Conservation (phyloP, 106 monocot genomes). For the Dendrobium chrysotoxum region DNA sequence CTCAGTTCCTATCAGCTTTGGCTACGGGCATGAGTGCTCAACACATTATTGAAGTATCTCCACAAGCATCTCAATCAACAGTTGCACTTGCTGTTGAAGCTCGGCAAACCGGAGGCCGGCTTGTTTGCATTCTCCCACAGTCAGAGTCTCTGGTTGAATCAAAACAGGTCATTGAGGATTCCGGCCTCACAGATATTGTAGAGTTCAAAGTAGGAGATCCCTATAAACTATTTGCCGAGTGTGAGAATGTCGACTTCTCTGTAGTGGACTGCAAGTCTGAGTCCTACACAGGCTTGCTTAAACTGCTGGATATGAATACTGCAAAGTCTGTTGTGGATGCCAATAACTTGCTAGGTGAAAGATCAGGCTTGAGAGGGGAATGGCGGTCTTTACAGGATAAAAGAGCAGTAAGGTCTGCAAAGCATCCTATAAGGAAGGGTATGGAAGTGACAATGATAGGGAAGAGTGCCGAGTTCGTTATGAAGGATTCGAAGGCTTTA, state of each 20-base stretch:
- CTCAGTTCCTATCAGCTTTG: conserved; percentile 41
- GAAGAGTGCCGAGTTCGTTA: no score
- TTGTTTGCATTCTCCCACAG: conserved; percentile 40
- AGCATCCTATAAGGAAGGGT: no score
- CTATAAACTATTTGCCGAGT: conserved; percentile 29
- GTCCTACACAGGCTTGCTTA: conserved; percentile 26
- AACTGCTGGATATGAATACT: conserved; percentile 31
- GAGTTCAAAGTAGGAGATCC: no score
- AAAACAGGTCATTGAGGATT: conserved; percentile 25
- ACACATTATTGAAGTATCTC: conserved; percentile 35
- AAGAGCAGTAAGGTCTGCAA: no score
- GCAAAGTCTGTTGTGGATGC: conserved; percentile 33
- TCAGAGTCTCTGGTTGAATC: conserved; percentile 21
- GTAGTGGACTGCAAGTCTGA: conserved; percentile 38
- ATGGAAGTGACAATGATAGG: no score
- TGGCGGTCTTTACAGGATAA: no score
- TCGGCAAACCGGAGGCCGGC: conserved; percentile 38
- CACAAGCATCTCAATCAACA: conserved; percentile 39
- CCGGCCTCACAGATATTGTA: conserved; percentile 35
- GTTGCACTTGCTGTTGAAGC: conserved; percentile 38
- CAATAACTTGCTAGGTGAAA: conserved; percentile 26
- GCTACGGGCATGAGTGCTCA: conserved; percentile 43
- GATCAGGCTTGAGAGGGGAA: conserved; percentile 19
- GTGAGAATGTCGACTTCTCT: conserved; percentile 49
- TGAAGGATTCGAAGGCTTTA: no score